Evolutionary conservation across 805 yeast species (phyloP).

Genomic region (Brettanomyces nanus): DNA sequence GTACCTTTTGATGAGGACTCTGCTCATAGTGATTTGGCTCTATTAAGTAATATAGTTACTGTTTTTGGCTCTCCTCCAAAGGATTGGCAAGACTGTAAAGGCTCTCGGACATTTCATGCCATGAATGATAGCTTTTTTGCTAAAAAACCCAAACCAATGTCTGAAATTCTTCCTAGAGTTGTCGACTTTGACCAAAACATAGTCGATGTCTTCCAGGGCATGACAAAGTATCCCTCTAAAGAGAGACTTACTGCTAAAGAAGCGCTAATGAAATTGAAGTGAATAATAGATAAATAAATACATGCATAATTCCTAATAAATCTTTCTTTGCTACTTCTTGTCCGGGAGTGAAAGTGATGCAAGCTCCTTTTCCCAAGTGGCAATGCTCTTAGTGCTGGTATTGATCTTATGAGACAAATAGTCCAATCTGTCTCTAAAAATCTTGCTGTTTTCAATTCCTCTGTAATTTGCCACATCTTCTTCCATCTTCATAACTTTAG

Average conservation of each 20-base stretch:
- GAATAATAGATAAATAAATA: background rate
- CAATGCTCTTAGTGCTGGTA: conserved; percentile 44
- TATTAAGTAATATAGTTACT: conserved; percentile 46
- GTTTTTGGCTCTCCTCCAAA: conserved; percentile 58
- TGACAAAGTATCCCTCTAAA: conserved; percentile 35
- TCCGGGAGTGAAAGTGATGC: conserved; percentile 11
- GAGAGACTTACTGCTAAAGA: conserved; percentile 25
- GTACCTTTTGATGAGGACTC: conserved; percentile 33
- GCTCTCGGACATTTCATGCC: conserved; percentile 28
- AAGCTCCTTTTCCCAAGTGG: conserved; percentile 35
- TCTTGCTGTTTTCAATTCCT: conserved; percentile 40
- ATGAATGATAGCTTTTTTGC: conserved; percentile 22
- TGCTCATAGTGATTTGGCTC: conserved; percentile 45
- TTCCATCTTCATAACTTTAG: conserved; percentile 57
- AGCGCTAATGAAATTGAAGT: conserved; percentile 5
- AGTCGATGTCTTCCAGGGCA: conserved; percentile 27
- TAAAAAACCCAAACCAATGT: conserved; percentile 15
- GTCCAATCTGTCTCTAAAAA: conserved; percentile 52
- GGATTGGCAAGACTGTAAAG: conserved; percentile 36
- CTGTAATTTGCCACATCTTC: conserved; percentile 59
- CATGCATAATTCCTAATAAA: no score
- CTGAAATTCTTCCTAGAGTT: conserved; percentile 29
- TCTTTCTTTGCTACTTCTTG: background rate
- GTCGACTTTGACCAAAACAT: conserved; percentile 9
- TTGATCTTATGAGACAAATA: conserved; percentile 65